Conservation (phyloP, 2,329 filamentous ascomycete species). For the Chaetoscypha palmicola region DNA sequence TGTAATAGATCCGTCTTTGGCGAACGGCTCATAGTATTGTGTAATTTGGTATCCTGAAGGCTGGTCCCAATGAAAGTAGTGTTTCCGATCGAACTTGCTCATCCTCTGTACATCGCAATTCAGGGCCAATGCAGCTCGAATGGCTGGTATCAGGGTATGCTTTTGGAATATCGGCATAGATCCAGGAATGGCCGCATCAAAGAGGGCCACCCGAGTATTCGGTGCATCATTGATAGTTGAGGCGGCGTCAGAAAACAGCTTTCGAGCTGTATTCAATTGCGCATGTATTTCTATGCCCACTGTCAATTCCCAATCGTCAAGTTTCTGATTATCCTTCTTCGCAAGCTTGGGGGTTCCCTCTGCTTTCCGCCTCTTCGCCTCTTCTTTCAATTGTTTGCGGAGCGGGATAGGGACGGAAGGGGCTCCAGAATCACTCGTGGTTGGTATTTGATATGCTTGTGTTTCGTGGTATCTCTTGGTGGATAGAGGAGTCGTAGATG, state of each 20-base stretch:
- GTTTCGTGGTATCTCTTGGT: conserved; percentile 5
- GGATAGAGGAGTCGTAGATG: neutral
- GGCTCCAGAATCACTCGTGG: conserved; percentile 9
- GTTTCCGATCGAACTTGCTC: conserved; percentile 90
- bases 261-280: conserved; percentile 80
- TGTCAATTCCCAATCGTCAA: conserved; percentile 73
- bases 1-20: conserved; percentile 62
- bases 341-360: conserved; percentile 28
- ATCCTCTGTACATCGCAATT: conserved; percentile 68
- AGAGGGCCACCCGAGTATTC: conserved; percentile 81
- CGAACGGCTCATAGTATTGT: conserved; percentile 77
- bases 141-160: conserved; percentile 77
- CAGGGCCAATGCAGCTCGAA: conserved; percentile 80
- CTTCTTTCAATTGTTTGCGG: conserved; percentile 66
- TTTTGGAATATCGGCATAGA: conserved; percentile 81
- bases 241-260: conserved; percentile 75
- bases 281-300: conserved; percentile 97
- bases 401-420: conserved; percentile 39
- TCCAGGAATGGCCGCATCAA: conserved; percentile 85
- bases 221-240: conserved; percentile 61
- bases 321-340: conserved; percentile 37
- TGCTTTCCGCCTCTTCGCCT: conserved; percentile 46
- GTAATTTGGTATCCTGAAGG: conserved; percentile 96
- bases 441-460: conserved; percentile 6
- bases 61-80: conserved; percentile 99